These are phyloP conservation scores for Acanthamoeba comandoni DNA, from an alignment of 208 protist species.

Conservation along the genomic window DNA sequence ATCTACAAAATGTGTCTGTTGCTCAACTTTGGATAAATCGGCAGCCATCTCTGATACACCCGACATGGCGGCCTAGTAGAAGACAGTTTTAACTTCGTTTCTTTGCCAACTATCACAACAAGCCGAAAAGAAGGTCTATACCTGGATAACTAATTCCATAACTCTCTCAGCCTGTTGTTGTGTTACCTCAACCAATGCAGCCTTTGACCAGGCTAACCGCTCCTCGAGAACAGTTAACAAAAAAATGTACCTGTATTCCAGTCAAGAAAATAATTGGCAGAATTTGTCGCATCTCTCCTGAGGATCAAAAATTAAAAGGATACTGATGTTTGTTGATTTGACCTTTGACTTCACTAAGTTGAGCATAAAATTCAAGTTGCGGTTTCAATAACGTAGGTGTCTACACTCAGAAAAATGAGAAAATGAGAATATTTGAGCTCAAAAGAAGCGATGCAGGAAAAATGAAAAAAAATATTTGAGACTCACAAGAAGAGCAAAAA, in stretches of 20 bases:
- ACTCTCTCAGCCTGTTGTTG: slow-evolving; percentile 25
- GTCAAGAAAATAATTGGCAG: no score
- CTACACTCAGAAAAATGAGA: background rate
- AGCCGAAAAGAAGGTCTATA: background rate
- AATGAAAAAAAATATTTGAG: background rate
- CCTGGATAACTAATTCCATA: slow-evolving; percentile 22
- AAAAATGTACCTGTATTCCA: slow-evolving; percentile 10
- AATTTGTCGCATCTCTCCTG: no score
- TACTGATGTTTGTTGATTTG: slow-evolving; percentile 65
- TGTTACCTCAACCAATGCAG: slow-evolving; percentile 9
- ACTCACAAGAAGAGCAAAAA: no score
- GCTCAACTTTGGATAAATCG: slow-evolving; percentile 37
- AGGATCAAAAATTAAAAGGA: background rate
- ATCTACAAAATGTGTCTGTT: background rate
- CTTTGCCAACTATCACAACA: no score
- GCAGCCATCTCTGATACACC: slow-evolving; percentile 17
- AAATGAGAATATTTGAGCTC: no score
- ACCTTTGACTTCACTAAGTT: slow-evolving; percentile 25
- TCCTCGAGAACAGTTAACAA: slow-evolving; percentile 45
- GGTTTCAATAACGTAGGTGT: slow-evolving; percentile 26
- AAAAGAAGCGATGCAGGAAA: slow-evolving; percentile 3
- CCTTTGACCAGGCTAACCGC: slow-evolving; percentile 46
- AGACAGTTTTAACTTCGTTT: no score
- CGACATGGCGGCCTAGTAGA: slow-evolving; percentile 7
- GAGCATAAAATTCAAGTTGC: slow-evolving; percentile 47